Evolutionary conservation across 2,329 filamentous ascomycete genomes (phyloP), one percentile per base, ranked within the genome.

Genomic region (Ophioceras dolichostomum): DNA sequence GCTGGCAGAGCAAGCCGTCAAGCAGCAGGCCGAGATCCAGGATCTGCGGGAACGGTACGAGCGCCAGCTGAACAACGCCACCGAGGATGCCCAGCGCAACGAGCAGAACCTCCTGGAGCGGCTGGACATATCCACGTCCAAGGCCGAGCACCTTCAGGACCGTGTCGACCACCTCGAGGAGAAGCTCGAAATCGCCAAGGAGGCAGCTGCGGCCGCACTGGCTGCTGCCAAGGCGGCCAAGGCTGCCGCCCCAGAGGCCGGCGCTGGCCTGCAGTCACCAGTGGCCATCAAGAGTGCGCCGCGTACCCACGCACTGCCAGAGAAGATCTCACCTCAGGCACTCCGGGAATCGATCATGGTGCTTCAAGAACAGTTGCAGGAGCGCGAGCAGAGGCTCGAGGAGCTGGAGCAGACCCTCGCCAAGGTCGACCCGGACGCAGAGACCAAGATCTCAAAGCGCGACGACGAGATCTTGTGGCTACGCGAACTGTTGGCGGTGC

Each of bases 401-500:
- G 76, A 81, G 43, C 78, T 96, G 10, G 85, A 94, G 58, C 72
- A 79, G 37, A 69, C 78, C 37, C 65, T 87, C 7, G 62, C 73
- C 14, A 70, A 73, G 41, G 59, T 80, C 3, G 86, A 94, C 49
- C 79, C 78, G 8, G 83, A 94, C 29, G 81, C 85, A 0, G 74
- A 83, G 2, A 70, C 65, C 36, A 94, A 91, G 63, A 76, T 96
- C 49, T 81, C 85, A 47, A 93, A 95, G 59, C 82, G 83, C 27
- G 87, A 96, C 45, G 87, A 89, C 20, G 91, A 98, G 58, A 94
- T 96, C 45, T 79, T 69, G 47, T 98, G 91, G 89, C 68, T 98
- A 20, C 84, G 91, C 39, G 91, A 98, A 58, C 75, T 98, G 28
- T 76, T 98, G 19, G 83, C 82, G 22, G 88, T 96, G 16, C 79